Evolutionary conservation across 2,329 filamentous ascomycete genomes (phyloP), one percentile per base, ranked within the genome.

Genomic region (Didymella pomorum): DNA sequence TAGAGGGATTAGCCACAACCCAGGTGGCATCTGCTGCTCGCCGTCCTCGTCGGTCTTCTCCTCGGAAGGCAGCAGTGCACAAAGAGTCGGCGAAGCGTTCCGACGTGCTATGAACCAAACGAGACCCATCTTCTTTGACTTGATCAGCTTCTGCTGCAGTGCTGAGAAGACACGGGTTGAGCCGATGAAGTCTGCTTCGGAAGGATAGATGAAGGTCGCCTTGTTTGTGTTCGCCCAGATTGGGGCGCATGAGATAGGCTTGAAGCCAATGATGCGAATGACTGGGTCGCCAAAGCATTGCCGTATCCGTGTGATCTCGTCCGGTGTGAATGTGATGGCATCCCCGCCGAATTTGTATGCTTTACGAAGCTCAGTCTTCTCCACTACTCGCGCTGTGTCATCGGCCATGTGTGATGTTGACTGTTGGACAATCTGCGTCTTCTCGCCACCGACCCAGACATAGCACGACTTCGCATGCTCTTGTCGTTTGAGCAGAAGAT

Each of bases 331-430:
- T 47, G 89, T 85, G 45, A 99, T 87, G 46, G 92, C 92, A 65
- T 96, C 92, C 37, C 92, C 93, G 12, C 94, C 95, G 71, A 98
- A 98, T 69, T 95, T 97, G 82, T 95, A 99, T 0, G 94, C 95
- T 76, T 95, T 97, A 58, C 90, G 90, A 20, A 96, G 86, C 69
- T 98, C 93, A 3, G 79, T 80, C 67, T 93, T 93, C 62, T 96
- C 89, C 0, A 98, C 87, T 0, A 87, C 86, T 35, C 88, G 84
- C 2, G 89, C 86, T 18, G 88, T 93, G 66, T 96, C 92, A 60
- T 92, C 90, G 4, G 92, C 89, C 54, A 93, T 84, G 56, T 88
- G 86, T 1, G 87, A 88, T 0, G 91, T 95, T 67, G 89, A 86
- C 1, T 90, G 87, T 12, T 86, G 82, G 1, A 87, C 93, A 56